Evolutionary conservation across 1,284 basidiomycete genomes (phyloP), one percentile per base, ranked within the genome.

Genomic region (Leccinum olivaceoglutinosum): DNA sequence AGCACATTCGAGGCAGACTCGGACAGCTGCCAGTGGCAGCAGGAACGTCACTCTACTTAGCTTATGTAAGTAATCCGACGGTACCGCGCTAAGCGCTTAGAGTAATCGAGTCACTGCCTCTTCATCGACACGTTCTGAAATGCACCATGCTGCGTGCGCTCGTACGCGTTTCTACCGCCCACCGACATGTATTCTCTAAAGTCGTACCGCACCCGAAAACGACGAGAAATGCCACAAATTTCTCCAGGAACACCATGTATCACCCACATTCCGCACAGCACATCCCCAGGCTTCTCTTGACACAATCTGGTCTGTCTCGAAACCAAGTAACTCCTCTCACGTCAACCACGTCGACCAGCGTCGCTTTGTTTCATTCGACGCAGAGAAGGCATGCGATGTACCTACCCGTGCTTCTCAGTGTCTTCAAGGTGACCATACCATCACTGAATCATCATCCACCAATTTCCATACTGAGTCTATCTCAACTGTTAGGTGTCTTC

Each of bases 301-400:
- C 59, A 41, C 66, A 59, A 51, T 41, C 44, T 49, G 36, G 41
- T 61, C 51, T 18, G 4, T 32, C 25, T 21, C 60, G 56, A 60
- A 66, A 58, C 16, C 65, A 34, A 29, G 18, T 63, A 55, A 16
- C 62, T 12, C 56, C 39, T 5, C 11, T 51, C 49, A 25, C 46
- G 46, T 49, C 46, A 12, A 49, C 60, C 59, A 38, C 44, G 32
- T 58, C 62, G 14, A 61, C 29, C 14, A 55, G 61, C 34, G 60
- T 65, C n/a, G 62, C 64, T 49, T 62, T 60, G 51, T 82, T 84
- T 65, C 83, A 85, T 64, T 68, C 81, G 5, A 81, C 83, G 2
- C 71, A 70, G 32, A 68, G 65, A 2, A 75, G 71, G 39, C 70
- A 80, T 55, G 73, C 66, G 5, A 57, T 36, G 1, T 25, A 80